Evolutionary conservation across 148 eudicot species (phyloP), one percentile per base, ranked within the genome.

Genomic region (Rhododendron williamsianum): DNA sequence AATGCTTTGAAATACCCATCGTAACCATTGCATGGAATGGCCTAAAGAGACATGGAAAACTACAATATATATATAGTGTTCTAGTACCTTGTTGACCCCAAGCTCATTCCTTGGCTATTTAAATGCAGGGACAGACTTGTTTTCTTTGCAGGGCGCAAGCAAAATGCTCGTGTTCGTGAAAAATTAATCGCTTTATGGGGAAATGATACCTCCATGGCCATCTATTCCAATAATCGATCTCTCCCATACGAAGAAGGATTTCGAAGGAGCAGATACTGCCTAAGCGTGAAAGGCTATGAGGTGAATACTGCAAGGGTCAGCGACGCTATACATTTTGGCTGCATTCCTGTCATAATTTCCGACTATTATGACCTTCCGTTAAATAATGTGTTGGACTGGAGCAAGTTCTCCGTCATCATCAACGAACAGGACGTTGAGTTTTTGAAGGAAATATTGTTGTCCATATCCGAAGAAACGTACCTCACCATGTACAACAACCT

Each of bases 321-420:
- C 10, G 92, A 90, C 52, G 92, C 92, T 25, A 87, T 90, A 84
- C 87, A 90, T 73, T 87, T 87, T 56, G 92, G 92, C 9, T 90
- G 92, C 60, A 78, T 90, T 48, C 92, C 92, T 23, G 89, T 90
- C 21, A 11, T 90, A 23, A 87, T 90, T 80, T 90, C 92, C 16
- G 85, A 90, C 65, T 82, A 87, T 35, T 90, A 89, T 38, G 92
- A 90, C 82, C 92, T 90, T 58, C 92, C 92, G 69, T 87, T 88
- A 41, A 86, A 87, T 33, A 89, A 90, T 82, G 85, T 90, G 11
- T 58, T 90, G 73, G 89, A 90, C 65, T 90, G 92, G 92, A 89
- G 85, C 80, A 89, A 87, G 79, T 90, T 90, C 73, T 90, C 90
- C 0, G 83, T 90, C 7, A 85, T 89, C 13, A 43, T 90, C 12